Evolutionary conservation across 2,329 filamentous ascomycete species (phyloP), one percentile per base, ranked within the genome.

Genomic region (Colletotrichum zoysiae): DNA sequence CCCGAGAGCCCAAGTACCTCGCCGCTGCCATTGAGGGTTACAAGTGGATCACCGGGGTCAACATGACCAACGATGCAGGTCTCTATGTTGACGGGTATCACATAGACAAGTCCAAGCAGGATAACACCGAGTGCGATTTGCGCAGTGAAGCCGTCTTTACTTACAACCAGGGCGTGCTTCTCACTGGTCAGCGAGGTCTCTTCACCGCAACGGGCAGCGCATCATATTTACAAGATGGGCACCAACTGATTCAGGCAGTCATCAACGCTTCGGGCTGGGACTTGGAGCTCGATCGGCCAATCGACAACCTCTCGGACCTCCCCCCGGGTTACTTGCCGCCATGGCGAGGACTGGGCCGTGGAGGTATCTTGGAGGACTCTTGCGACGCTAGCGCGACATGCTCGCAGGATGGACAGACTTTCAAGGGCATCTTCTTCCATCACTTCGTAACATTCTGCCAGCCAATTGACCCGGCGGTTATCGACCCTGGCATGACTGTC

Each of bases 351-450:
- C 86, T 97, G 0, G 95, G 95, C 35, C 89, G 92, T 5, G 88
- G 88, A 23, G 95, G 95, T 2, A 88, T 98, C 38, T 82, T 98
- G 53, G 94, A 97, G 79, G 95, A 98, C 59, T 82, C 87, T 46
- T 98, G 95, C 78, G 95, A 98, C 79, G 88, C 90, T 2, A 83
- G 83, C 23, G 93, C 89, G 3, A 86, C 84, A 53, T 98, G 95
- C 80, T 94, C 90, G 23, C 95, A 98, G 79, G 89, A 98, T 76
- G 88, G 87, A 0, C 95, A 98, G 77, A 95, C 93, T 0, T 98
- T 98, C 88, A 98, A 98, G 80, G 93, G 94, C 38, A 95, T 98
- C 68, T 97, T 95, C 85, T 97, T 97, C 82, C 93, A 97, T 78
- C 95, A 98, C 78, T 84, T 98, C 2, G 88, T 90, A 0, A 83